These are phyloP conservation scores for Dichotomocladium elegans DNA, from an alignment of 371 early-diverging fungal species.

Conservation along the genomic window DNA sequence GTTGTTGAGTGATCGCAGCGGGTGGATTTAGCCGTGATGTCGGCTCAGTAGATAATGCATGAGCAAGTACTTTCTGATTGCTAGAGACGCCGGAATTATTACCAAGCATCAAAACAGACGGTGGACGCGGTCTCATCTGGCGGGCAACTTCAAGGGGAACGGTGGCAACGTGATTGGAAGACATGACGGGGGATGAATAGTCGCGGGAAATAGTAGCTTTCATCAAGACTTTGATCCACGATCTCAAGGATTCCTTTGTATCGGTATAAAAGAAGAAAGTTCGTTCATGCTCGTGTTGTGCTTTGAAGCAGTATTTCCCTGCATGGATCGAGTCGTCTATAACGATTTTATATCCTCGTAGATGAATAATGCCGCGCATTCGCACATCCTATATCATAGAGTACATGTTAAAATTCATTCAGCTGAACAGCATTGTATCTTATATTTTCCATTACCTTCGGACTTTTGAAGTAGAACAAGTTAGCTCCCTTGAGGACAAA, in stretches of 20 bases:
- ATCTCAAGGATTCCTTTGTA: conserved; percentile 49
- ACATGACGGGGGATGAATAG: conserved; percentile 54
- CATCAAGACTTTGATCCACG: conserved; percentile 68
- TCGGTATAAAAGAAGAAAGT: conserved; percentile 66
- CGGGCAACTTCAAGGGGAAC: conserved; percentile 61
- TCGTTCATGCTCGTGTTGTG: conserved; percentile 48
- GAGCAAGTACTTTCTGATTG: too few species aligned
- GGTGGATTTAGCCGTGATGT: conserved; percentile 3
- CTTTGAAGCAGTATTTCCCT: conserved; percentile 62
- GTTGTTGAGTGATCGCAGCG: neutral
- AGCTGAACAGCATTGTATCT: neutral
- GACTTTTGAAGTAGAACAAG: conserved; percentile 63
- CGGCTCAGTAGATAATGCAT: too few species aligned
- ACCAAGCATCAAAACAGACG: conserved; percentile 37
- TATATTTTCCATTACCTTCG: conserved; percentile 36
- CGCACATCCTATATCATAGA: conserved; percentile 30
- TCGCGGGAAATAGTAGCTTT: conserved; percentile 70
- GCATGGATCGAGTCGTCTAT: conserved; percentile 50
- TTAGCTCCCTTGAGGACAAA: conserved; percentile 63
- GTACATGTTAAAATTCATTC: neutral
- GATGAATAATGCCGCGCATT: conserved; percentile 44
- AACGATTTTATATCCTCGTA: conserved; percentile 45
- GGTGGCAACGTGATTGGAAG: conserved; percentile 60
- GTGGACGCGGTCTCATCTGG: conserved; percentile 62
- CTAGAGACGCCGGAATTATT: too few species aligned